phyloP scores from a whole-genome alignment of 768 basidiomycete genomes.

The Lentinula boryana region DNA sequence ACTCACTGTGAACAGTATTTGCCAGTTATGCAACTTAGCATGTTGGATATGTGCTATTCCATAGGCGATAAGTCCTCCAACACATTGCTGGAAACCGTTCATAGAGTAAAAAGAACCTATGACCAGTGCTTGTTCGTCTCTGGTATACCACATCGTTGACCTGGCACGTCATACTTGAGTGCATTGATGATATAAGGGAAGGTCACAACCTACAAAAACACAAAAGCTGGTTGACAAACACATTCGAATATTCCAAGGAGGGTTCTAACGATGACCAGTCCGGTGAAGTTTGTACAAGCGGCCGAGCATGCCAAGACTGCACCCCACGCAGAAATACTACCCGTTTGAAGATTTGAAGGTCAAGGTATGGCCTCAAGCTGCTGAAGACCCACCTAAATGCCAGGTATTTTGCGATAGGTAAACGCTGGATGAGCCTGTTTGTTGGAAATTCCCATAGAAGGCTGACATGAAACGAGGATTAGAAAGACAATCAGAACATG shows the following conservation, averaged over 20 bases:
- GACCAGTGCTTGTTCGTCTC: constrained; percentile 42
- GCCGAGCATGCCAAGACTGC: constrained; percentile 42
- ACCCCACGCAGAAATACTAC: constrained; percentile 36
- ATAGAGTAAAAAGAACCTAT: constrained; percentile 40
- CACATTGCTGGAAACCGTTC: constrained; percentile 43
- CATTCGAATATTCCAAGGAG: constrained; percentile 42
- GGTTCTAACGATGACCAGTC: constrained; percentile 40
- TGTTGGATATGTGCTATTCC: constrained; percentile 39
- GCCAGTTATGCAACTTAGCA: constrained; percentile 43
- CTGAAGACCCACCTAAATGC: constrained; percentile 29
- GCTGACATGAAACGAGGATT: constrained; percentile 12
- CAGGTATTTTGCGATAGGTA: constrained; percentile 46
- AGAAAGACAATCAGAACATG: not conserved
- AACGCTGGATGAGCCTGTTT: constrained; percentile 39
- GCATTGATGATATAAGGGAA: not conserved
- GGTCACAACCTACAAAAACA: constrained; percentile 27
- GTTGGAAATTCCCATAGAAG: constrained; percentile 42
- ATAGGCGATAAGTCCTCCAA: constrained; percentile 44
- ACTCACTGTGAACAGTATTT: constrained; percentile 35
- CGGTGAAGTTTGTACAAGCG: constrained; percentile 37
- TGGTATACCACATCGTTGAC: constrained; percentile 48
- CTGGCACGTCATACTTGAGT: constrained; percentile 12
- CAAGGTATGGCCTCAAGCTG: not conserved
- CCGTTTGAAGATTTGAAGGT: not conserved
- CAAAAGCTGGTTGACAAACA: constrained; percentile 42